Evolutionary conservation across 2,329 filamentous ascomycete genomes (phyloP), one percentile per base, ranked within the genome.

Genomic region (Phialocephala subalpina): DNA sequence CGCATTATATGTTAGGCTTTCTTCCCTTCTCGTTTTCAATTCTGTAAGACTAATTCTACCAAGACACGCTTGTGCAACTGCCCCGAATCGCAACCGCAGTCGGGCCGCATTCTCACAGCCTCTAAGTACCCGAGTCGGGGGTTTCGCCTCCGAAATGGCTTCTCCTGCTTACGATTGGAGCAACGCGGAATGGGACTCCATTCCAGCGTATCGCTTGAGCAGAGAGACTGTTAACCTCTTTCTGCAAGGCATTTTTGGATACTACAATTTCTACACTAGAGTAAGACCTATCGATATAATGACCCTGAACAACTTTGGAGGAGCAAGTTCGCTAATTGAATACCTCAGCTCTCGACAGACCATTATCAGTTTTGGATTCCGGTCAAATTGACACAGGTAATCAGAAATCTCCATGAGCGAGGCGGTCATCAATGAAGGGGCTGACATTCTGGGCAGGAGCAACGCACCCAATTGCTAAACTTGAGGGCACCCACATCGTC

Each of bases 131-230:
- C 16, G 6, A 8, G 14, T 33, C 27, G 27, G 16, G 27, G 7
- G 27, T 16, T n/a, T 33, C 18, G 27, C 25, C 47, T 52, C 20
- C 27, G 27, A 56, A 25, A 56, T 59, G 36, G 57, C n/a, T 33
- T 38, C 18, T 18, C 16, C 33, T 58, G n/a, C 36, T 25, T 25
- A 27, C 33, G 16, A 27, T 29, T 45, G 27, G 20, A 47, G 14
- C 16, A 25, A 59, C 1, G 36, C 52, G 1, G 25, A 2, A 20
- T 67, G 58, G 58, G 18, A 62, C n/a, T 42, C 49, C 16, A 62
- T 65, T 29, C 58, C 65, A 12, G 62, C 65, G 12, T 67, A 67
- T 59, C 62, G 38, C 27, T 49, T 67, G 20, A 49, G 20, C 16
- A 38, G 52, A 22, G 49, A 61, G 12, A 62, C 49, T 40, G 52